Evolutionary conservation across 2,329 filamentous ascomycete species (phyloP).

Genomic region (Boeremia exigua): DNA sequence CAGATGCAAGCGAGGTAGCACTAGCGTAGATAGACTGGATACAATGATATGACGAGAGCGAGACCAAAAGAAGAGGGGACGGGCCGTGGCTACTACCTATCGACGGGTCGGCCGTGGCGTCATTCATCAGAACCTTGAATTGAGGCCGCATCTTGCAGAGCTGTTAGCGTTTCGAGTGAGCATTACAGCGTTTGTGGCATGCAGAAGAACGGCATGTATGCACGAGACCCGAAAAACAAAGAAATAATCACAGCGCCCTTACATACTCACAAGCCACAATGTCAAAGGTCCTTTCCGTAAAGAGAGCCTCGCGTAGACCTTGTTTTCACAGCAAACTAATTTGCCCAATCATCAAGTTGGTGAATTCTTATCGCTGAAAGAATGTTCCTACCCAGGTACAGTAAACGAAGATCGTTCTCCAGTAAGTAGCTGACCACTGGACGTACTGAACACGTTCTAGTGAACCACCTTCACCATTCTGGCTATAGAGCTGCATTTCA

Average conservation of each 20-base stretch:
- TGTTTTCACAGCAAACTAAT: no score
- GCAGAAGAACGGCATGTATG: background rate
- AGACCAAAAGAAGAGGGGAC: background rate
- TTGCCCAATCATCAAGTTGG: no score
- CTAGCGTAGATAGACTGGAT: no score
- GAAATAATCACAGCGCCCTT: no score
- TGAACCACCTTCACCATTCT: background rate
- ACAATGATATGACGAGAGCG: background rate
- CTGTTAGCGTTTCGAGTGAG: background rate
- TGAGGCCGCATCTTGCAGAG: background rate
- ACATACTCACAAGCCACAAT: no score
- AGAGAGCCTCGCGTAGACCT: no score
- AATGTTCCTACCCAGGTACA: no score
- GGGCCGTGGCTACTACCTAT: conserved; percentile 3
- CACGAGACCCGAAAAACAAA: background rate
- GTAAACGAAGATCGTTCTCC: no score
- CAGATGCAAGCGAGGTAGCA: background rate
- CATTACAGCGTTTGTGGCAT: background rate
- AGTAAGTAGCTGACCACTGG: no score
- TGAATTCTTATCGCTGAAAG: no score
- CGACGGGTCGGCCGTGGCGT: conserved; percentile 5
- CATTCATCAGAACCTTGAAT: background rate
- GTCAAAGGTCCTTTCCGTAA: no score
- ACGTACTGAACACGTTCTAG: no score
- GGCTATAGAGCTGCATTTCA: background rate